These are phyloP conservation scores for Fusarium sp. DNA, from an alignment of 2,329 filamentous ascomycete species.

Conservation along the genomic window DNA sequence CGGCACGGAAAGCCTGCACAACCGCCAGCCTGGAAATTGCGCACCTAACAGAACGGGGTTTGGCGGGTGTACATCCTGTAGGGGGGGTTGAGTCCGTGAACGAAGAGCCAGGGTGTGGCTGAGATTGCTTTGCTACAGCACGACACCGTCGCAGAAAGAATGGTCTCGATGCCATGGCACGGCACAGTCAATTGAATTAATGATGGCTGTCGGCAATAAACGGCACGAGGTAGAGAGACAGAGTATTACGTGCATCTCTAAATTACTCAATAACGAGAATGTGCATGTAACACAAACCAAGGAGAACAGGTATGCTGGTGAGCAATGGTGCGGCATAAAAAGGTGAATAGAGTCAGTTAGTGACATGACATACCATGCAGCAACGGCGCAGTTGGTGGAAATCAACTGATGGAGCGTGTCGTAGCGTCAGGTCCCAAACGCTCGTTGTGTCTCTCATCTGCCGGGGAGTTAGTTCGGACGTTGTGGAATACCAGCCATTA, in stretches of 20 bases:
- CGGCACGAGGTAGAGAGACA: not conserved
- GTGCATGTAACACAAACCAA: constrained; percentile 3
- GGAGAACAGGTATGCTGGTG: constrained; percentile 28
- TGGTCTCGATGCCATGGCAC: constrained; percentile 33
- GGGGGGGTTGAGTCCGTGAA: constrained; percentile 34
- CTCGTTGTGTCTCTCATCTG: constrained; percentile 48
- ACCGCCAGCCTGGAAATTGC: constrained; percentile 47
- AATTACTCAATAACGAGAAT: constrained; percentile 1
- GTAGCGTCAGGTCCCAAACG: constrained; percentile 48
- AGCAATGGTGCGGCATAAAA: constrained; percentile 27
- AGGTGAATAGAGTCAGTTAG: constrained; percentile 18
- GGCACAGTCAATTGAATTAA: constrained; percentile 25
- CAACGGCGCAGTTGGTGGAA: constrained; percentile 38
- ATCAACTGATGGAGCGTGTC: constrained; percentile 33
- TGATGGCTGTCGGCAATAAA: constrained; percentile 6
- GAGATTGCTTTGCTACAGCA: constrained; percentile 41
- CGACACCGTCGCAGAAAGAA: constrained; percentile 38
- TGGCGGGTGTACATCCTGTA: constrained; percentile 25
- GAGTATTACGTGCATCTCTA: not conserved
- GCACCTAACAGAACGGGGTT: constrained; percentile 35
- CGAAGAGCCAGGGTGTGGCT: constrained; percentile 46
- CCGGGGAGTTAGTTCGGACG: constrained; percentile 37
- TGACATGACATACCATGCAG: constrained; percentile 27
- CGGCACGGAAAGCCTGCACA: constrained; percentile 23
- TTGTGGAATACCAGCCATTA: constrained; percentile 37